phyloP scores from a whole-genome alignment of 129 eudicot species.

The Chrysanthemum seticuspe region DNA sequence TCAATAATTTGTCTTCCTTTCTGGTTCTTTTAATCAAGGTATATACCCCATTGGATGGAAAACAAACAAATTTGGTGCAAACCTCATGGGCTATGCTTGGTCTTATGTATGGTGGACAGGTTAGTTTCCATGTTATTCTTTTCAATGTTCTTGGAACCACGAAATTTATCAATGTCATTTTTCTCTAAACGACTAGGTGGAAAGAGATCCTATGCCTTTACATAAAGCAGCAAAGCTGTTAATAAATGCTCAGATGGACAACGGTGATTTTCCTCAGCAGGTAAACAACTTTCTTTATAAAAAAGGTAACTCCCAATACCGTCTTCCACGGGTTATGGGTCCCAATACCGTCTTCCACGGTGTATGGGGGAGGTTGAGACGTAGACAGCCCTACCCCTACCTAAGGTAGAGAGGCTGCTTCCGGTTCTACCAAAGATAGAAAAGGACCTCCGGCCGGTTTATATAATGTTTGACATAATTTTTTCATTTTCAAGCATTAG shows the following conservation, averaged over 20 bases:
- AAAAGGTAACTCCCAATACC: no score
- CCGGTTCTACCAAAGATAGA: not conserved
- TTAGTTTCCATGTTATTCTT: conserved; percentile 18
- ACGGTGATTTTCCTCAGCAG: conserved; percentile 45
- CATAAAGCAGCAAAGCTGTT: conserved; percentile 41
- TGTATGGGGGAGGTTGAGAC: no score
- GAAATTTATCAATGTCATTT: not conserved
- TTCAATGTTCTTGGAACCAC: not conserved
- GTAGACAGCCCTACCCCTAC: no score
- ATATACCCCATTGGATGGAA: conserved; percentile 48
- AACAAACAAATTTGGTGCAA: conserved; percentile 51
- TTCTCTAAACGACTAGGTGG: conserved; percentile 9
- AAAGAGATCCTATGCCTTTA: conserved; percentile 31
- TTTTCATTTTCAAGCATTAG: no score
- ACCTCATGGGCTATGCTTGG: conserved; percentile 74
- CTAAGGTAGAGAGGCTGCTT: no score
- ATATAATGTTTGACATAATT: no score
- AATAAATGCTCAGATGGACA: conserved; percentile 39
- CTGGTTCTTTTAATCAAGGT: conserved; percentile 7
- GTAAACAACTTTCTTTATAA: conserved; percentile 1
- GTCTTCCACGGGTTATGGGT: no score
- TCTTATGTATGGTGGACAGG: conserved; percentile 54
- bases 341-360: no score
- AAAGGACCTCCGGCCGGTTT: no score
- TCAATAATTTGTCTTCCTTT: not conserved